These are phyloP conservation scores for Neckera pumila DNA, from an alignment of 225 moss, liverwort and hornwort genomes.

Conservation along the genomic window DNA sequence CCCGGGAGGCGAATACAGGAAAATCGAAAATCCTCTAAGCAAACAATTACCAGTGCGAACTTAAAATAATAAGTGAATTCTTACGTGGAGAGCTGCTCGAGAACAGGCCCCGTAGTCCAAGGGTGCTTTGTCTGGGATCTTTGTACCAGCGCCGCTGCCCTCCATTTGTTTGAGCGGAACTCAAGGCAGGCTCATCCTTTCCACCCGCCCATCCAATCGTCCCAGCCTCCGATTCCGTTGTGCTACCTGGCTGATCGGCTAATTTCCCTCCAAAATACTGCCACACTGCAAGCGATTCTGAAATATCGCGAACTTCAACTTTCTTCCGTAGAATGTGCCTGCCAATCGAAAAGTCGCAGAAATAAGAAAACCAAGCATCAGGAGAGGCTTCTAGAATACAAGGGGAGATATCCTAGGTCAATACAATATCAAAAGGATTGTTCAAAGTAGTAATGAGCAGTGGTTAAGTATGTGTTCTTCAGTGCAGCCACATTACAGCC, in stretches of 20 bases:
- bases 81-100: constrained; percentile 39
- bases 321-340: constrained; percentile 83
- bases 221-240: constrained; percentile 37
- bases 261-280: constrained; percentile 68
- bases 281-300: constrained; percentile 64
- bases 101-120: constrained; percentile 79
- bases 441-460: background rate
- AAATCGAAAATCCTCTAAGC: background rate
- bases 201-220: constrained; percentile 44
- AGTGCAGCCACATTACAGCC: background rate
- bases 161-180: constrained; percentile 25
- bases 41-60: background rate
- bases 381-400: background rate
- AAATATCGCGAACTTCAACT: constrained; percentile 61
- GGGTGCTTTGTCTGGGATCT: constrained; percentile 56
- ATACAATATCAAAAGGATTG: background rate
- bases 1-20: background rate
- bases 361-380: background rate
- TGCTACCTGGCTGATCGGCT: constrained; percentile 13
- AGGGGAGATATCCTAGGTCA: background rate
- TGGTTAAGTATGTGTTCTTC: background rate
- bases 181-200: constrained; percentile 33
- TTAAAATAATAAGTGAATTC: background rate
- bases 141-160: constrained; percentile 44
- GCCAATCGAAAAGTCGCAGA: background rate